phyloP scores from a whole-genome alignment of 768 basidiomycete species.

The Tulasnella sp. region DNA sequence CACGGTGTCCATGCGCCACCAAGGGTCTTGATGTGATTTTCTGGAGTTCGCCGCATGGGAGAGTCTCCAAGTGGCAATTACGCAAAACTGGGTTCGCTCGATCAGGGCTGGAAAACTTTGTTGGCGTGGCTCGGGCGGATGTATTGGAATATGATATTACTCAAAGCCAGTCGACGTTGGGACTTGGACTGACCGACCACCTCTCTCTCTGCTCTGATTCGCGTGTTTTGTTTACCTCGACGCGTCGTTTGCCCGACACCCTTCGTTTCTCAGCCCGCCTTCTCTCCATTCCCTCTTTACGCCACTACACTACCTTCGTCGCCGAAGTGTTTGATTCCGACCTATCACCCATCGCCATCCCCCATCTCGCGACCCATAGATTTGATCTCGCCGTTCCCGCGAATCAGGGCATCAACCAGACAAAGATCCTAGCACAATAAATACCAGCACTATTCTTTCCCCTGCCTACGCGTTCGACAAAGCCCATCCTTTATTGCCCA shows the following conservation, averaged over 20 bases:
- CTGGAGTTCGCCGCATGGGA: too few relatives aligned
- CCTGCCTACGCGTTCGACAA: too few relatives aligned
- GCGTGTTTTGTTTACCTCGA: background rate
- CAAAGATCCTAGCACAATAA: background rate
- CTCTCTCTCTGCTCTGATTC: background rate
- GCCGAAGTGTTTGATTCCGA: background rate
- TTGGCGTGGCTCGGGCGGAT: background rate
- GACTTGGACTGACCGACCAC: background rate
- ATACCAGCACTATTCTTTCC: too few relatives aligned
- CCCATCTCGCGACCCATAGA: too few relatives aligned
- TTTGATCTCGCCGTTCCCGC: background rate
- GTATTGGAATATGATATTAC: background rate
- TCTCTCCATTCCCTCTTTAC: background rate
- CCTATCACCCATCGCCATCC: background rate
- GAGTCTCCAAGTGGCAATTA: too few relatives aligned
- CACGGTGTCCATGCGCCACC: too few relatives aligned
- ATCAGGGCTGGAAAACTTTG: too few relatives aligned
- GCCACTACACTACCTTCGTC: background rate
- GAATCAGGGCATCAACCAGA: background rate
- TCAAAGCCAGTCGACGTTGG: background rate
- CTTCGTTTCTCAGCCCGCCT: background rate
- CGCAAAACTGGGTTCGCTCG: too few relatives aligned
- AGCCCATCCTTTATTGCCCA: background rate
- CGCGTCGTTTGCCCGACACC: background rate
- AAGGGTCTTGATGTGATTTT: too few relatives aligned